A percentile compares a stretch with the other conserved stretches of the same genome.
Conservation (phyloP, 345 rosid genomes). For the Arabis hirsuta region DNA sequence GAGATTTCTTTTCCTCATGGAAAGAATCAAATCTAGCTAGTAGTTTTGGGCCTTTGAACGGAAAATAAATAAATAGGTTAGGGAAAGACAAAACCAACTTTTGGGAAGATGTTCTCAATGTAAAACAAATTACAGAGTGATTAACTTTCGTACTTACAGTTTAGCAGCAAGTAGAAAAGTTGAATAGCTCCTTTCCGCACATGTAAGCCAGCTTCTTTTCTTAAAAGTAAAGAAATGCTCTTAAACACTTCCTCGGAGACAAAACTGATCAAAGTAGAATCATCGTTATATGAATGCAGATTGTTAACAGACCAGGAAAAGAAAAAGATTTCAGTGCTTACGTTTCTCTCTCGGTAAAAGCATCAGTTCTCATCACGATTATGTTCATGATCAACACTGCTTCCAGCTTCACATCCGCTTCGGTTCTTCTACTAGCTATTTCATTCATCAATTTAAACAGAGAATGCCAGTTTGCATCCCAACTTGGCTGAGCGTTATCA, state of each 20-base stretch:
- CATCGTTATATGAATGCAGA: constrained; percentile 24
- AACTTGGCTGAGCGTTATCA: constrained; percentile 39
- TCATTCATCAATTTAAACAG: constrained; percentile 59
- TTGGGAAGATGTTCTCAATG: neutral
- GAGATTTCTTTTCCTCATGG: constrained; percentile 42
- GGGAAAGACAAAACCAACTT: neutral
- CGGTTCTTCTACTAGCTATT: constrained; percentile 53
- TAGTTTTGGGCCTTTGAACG: constrained; percentile 62
- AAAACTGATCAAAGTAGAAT: constrained; percentile 52
- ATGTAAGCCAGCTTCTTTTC: constrained; percentile 56
- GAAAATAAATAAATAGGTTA: neutral
- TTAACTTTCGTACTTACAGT: constrained; percentile 58
- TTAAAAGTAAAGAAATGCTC: constrained; percentile 59
- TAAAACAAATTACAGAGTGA: constrained; percentile 1
- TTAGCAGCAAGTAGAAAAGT: constrained; percentile 65
- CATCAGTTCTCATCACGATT: constrained; percentile 65
- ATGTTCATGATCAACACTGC: constrained; percentile 80
- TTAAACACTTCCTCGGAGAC: constrained; percentile 52
- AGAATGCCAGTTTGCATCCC: constrained; percentile 62
- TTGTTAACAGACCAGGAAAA: constrained; percentile 2
- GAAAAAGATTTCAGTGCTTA: constrained; percentile 41
- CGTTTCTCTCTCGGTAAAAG: constrained; percentile 68
- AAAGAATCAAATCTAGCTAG: constrained; percentile 58
- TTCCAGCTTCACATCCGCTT: constrained; percentile 63
- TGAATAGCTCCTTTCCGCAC: constrained; percentile 73